Conservation (phyloP, 495 filamentous ascomycete genomes). For the Annulohypoxylon nitens region DNA sequence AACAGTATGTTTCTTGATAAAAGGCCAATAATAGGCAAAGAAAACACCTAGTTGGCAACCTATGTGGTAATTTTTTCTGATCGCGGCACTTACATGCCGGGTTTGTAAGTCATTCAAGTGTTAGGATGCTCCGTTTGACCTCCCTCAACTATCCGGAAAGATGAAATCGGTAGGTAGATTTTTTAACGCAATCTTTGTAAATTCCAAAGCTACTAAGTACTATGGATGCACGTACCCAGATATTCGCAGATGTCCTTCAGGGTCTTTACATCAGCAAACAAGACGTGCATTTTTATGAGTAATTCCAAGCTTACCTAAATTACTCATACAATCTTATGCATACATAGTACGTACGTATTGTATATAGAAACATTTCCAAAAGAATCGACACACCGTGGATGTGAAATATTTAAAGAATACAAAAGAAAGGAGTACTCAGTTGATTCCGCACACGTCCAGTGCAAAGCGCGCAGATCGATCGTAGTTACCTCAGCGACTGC, state of each 20-base stretch:
- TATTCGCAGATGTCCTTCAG: too few species aligned
- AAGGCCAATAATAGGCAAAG: neutral
- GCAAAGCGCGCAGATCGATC: constrained; percentile 25
- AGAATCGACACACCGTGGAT: neutral
- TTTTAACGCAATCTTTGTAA: neutral
- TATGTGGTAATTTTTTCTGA: neutral
- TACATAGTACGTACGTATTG: neutral
- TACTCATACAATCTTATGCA: neutral
- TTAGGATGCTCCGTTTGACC: neutral
- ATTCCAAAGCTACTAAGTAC: neutral
- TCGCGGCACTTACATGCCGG: neutral
- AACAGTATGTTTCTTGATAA: neutral
- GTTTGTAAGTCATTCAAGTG: neutral
- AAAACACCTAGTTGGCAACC: neutral
- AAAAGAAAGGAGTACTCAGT: neutral
- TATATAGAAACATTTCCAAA: neutral
- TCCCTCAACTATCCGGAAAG: neutral
- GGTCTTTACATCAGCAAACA: neutral
- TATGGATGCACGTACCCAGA: neutral
- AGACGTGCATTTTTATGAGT: neutral
- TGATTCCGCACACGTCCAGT: constrained; percentile 19
- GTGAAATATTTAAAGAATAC: neutral
- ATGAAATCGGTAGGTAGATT: neutral
- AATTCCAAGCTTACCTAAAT: neutral
- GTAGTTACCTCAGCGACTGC: constrained; percentile 16